A percentile compares a stretch with the other conserved stretches of the same genome.
These are phyloP conservation scores for Hypocreales sp. DNA, from an alignment of 2,329 filamentous ascomycete genomes.

Conservation along the genomic window DNA sequence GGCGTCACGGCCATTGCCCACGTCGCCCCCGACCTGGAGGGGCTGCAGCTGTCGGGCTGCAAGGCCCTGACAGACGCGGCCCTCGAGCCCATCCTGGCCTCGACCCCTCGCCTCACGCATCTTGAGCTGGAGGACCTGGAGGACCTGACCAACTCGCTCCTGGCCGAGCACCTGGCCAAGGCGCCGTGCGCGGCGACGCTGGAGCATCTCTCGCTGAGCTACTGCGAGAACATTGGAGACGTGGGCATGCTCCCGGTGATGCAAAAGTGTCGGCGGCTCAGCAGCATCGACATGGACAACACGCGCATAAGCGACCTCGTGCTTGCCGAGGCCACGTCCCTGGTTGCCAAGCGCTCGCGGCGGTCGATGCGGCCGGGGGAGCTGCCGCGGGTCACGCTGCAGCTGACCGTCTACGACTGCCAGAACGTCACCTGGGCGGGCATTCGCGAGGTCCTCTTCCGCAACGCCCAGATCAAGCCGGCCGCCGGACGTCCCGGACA, in stretches of 20 bases:
- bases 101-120: constrained; percentile 64
- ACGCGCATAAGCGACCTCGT: constrained; percentile 79
- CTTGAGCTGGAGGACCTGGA: constrained; percentile 80
- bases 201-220: constrained; percentile 74
- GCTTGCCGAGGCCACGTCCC: constrained; percentile 70
- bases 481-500: constrained; percentile 21
- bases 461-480: constrained; percentile 61
- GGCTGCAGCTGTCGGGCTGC: constrained; percentile 70
- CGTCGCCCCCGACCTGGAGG: constrained; percentile 66
- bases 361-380: constrained; percentile 22
- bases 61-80: constrained; percentile 57
- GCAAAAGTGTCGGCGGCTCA: constrained; percentile 54
- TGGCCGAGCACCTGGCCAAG: constrained; percentile 58
- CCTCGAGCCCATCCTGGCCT: constrained; percentile 56
- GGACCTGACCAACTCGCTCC: constrained; percentile 56
- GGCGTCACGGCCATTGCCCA: constrained; percentile 59
- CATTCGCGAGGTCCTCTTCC: constrained; percentile 69
- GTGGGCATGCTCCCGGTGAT: constrained; percentile 70
- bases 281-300: constrained; percentile 77
- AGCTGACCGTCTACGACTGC: constrained; percentile 80
- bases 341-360: constrained; percentile 49
- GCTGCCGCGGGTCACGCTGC: constrained; percentile 46
- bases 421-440: constrained; percentile 86
- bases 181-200: constrained; percentile 58
- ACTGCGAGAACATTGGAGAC: constrained; percentile 77